Conservation (phyloP, 371 early-diverging fungal genomes). For the Mucor circinelloides region DNA sequence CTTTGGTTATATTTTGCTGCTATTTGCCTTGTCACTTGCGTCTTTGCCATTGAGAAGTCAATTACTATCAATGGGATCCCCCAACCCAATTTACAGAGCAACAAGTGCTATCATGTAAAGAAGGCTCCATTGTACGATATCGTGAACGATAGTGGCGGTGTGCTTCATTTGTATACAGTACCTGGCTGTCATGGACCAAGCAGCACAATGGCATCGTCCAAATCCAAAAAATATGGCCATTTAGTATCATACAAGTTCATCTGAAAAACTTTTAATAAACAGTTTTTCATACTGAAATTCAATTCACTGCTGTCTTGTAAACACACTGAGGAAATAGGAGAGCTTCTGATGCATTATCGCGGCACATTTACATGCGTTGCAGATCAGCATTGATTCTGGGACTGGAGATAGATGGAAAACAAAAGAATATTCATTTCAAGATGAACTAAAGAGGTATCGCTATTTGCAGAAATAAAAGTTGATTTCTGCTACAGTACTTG, state of each 20-base stretch:
- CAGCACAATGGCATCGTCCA: background rate
- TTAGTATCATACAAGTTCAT: background rate
- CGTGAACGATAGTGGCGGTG: background rate
- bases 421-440: too few species aligned
- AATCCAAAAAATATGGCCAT: background rate
- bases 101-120: background rate
- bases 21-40: background rate
- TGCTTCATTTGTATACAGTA: background rate
- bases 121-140: background rate
- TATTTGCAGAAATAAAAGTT: too few species aligned
- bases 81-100: background rate
- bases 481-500: too few species aligned
- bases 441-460: too few species aligned
- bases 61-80: background rate
- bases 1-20: background rate
- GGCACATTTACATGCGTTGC: too few species aligned
- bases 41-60: background rate
- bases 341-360: too few species aligned
- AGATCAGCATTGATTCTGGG: too few species aligned
- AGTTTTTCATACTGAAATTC: too few species aligned
- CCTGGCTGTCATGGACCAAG: background rate
- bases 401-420: too few species aligned
- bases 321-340: too few species aligned
- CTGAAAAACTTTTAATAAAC: too few species aligned
- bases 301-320: too few species aligned